A percentile compares a stretch with the other conserved stretches of the same genome.
Conservation (phyloP, 2,329 filamentous ascomycete species). For the Verticillium nubilum region DNA sequence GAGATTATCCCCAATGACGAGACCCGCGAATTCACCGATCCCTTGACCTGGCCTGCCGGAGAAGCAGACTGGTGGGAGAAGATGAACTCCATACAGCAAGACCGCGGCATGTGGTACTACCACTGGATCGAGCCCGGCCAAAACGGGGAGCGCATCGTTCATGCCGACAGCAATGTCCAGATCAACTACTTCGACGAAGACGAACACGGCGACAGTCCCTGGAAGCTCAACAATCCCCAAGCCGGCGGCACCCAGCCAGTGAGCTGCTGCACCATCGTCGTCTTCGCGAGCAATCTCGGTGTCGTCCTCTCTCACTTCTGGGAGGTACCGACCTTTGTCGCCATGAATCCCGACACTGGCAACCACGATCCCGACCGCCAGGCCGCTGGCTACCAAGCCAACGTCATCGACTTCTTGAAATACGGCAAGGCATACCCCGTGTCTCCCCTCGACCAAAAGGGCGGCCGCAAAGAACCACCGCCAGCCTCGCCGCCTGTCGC, state of each 20-base stretch:
- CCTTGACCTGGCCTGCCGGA: not conserved
- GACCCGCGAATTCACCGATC: not conserved
- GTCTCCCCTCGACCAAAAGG: not conserved
- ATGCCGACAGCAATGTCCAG: not conserved
- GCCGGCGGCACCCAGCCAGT: not conserved
- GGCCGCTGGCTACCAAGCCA: not conserved
- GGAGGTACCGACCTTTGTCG: not conserved
- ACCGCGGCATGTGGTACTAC: not conserved
- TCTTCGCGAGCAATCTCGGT: not conserved
- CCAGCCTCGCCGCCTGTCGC: slow-evolving; percentile 4
- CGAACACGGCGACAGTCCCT: not conserved
- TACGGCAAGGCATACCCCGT: not conserved
- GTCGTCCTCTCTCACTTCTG: not conserved
- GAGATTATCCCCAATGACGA: not conserved
- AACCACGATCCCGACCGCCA: not conserved
- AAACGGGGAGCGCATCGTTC: not conserved
- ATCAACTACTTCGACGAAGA: not conserved
- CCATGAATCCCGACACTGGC: not conserved
- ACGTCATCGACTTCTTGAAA: not conserved
- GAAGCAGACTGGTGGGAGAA: not conserved
- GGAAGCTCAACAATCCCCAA: not conserved
- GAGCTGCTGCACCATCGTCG: not conserved
- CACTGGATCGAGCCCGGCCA: not conserved
- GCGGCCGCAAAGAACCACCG: not conserved
- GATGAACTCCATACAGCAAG: not conserved